Percentiles rank a stretch among this genome's conserved stretches.
phyloP scores from a whole-genome alignment of 179 eudicot genomes.

The Patellifolia procumbens region DNA sequence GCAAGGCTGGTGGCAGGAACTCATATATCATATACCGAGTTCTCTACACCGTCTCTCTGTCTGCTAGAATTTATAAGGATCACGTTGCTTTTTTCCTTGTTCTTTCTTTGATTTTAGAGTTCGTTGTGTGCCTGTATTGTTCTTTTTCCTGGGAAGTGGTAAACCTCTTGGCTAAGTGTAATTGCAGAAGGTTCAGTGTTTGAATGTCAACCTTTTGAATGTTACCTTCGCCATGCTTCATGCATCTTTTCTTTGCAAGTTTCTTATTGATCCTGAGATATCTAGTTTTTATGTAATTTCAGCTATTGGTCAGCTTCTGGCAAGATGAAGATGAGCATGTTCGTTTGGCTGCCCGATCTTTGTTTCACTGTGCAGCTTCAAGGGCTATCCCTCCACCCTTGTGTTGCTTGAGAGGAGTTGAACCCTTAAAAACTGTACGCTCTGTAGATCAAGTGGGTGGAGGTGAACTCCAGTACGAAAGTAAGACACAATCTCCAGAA shows the following conservation, averaged over 20 bases:
- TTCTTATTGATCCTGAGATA: slow-evolving; percentile 8
- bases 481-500: slow-evolving; percentile 24
- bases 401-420: slow-evolving; percentile 41
- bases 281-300: slow-evolving; percentile 26
- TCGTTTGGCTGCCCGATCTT: slow-evolving; percentile 89
- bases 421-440: slow-evolving; percentile 21
- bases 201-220: not conserved
- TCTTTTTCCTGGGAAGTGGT: not conserved
- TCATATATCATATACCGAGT: not conserved
- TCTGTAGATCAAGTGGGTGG: slow-evolving; percentile 27
- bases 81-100: not conserved
- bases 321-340: slow-evolving; percentile 93
- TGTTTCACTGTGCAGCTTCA: slow-evolving; percentile 97
- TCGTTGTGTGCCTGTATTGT: not conserved
- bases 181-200: not conserved
- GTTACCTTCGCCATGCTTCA: not conserved
- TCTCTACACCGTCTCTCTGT: not conserved
- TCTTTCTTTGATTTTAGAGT: not conserved
- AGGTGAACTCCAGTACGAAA: slow-evolving; percentile 29
- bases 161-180: not conserved
- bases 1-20: not conserved
- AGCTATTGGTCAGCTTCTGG: slow-evolving; percentile 96
- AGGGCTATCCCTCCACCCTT: slow-evolving; percentile 85
- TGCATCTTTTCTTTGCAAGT: slow-evolving; percentile 8
- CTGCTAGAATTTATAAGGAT: not conserved